A percentile compares a stretch with the other conserved stretches of the same genome.
Evolutionary conservation across 2,329 filamentous ascomycete species (phyloP).

Genomic region (Fusarium goolgardi): DNA sequence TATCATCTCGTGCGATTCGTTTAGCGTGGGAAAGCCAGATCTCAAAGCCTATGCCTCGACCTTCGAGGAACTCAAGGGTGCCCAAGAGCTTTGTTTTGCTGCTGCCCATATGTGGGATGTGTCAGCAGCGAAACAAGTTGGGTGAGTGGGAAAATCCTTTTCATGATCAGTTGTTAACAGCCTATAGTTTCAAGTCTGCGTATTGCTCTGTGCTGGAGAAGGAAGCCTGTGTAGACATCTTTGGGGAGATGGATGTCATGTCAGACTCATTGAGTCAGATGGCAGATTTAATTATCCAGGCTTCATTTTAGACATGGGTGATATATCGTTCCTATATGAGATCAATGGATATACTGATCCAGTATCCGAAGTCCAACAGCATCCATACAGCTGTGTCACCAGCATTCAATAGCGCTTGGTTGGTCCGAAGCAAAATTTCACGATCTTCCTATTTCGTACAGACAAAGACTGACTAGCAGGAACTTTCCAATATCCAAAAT

Average conservation of each 20-base stretch:
- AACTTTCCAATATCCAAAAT: no score
- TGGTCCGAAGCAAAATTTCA: not conserved
- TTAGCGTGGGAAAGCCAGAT: constrained; percentile 37
- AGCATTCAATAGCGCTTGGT: not conserved
- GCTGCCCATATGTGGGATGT: constrained; percentile 42
- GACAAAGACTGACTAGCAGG: not conserved
- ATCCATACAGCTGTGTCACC: no score
- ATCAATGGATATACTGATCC: not conserved
- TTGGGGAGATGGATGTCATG: constrained; percentile 42
- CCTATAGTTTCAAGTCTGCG: constrained; percentile 29
- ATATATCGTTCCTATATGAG: rapidly evolving
- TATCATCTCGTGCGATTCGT: constrained; percentile 34
- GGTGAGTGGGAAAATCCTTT: not conserved
- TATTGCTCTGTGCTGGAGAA: constrained; percentile 38
- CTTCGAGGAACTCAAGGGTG: constrained; percentile 28
- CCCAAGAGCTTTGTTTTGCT: constrained; percentile 36
- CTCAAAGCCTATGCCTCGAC: constrained; percentile 38
- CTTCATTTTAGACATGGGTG: not conserved
- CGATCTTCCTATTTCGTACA: not conserved
- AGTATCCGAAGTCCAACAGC: no score
- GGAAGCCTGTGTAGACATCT: constrained; percentile 32
- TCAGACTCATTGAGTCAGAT: constrained; percentile 29
- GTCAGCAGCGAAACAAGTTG: constrained; percentile 32
- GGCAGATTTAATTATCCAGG: constrained; percentile 35
- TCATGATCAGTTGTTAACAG: not conserved